These are phyloP conservation scores for Diaporthe sp. DNA, from an alignment of 2,329 filamentous ascomycete species.

Conservation along the genomic window DNA sequence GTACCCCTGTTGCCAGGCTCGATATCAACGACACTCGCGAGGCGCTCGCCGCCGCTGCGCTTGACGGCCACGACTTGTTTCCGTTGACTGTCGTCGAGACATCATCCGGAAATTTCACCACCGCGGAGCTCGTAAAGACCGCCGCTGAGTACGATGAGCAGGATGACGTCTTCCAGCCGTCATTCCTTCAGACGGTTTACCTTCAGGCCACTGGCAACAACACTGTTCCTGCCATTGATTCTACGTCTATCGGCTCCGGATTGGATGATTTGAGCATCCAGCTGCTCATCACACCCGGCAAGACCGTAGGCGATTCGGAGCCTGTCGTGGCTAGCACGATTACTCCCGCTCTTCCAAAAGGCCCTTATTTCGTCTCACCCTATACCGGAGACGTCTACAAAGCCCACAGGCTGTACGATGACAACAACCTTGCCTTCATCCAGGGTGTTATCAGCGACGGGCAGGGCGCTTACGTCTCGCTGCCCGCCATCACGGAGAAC, in stretches of 20 bases:
- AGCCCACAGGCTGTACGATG: slow-evolving; percentile 54
- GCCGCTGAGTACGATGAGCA: slow-evolving; percentile 14
- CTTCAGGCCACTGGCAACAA: slow-evolving; percentile 26
- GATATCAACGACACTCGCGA: slow-evolving; percentile 5
- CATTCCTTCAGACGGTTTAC: slow-evolving; percentile 47
- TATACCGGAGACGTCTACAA: slow-evolving; percentile 51
- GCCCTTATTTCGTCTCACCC: slow-evolving; percentile 55
- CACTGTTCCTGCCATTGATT: not conserved
- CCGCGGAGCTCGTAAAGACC: slow-evolving; percentile 15
- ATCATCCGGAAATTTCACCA: not conserved
- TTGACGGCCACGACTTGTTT: slow-evolving; percentile 34
- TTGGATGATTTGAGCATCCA: slow-evolving; percentile 39
- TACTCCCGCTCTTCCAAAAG: slow-evolving; percentile 42
- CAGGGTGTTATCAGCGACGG: slow-evolving; percentile 51
- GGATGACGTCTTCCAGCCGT: slow-evolving; percentile 49
- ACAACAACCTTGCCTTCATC: slow-evolving; percentile 52
- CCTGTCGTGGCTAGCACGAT: not conserved
- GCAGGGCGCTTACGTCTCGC: slow-evolving; percentile 50
- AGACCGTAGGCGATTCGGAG: not conserved
- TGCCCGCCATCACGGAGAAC: slow-evolving; percentile 51
- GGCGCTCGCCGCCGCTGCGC: not conserved
- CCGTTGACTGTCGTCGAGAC: slow-evolving; percentile 32
- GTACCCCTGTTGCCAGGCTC: slow-evolving; percentile 29
- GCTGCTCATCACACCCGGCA: slow-evolving; percentile 4
- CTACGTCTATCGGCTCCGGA: not conserved